Evolutionary conservation across 495 filamentous ascomycete genomes (phyloP), one percentile per base, ranked within the genome.

Genomic region (Trichoderma reesei): DNA sequence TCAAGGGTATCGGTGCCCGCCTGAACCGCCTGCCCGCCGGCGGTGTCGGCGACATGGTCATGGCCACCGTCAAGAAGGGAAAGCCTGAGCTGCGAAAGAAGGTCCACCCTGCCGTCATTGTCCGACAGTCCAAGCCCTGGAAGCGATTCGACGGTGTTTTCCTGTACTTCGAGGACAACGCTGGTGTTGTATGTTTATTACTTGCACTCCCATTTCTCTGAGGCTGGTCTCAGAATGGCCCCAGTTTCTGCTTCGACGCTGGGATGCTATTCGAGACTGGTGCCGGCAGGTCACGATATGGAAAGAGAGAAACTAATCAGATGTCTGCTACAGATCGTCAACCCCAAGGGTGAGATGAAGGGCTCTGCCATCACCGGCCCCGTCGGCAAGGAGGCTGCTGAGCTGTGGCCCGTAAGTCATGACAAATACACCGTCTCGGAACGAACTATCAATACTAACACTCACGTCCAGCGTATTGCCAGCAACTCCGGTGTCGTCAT

Each of bases 341-440:
- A 99, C 85, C 91, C 92, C 80, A 99, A 99, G 88, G 94, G 94
- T 82, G 94, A 99, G 84, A 99, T 99, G 94, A 99, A 99, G 87
- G 94, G 94, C 75, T 96, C 90, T 67, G 94, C 94, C 77, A 98
- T 99, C 75, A 99, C 94, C 69, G 94, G 94, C 65, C 95, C 95
- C 64, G 95, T 99, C 76, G 94, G 95, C 77, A 99, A 98, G 88
- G 94, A 98, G 81, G 95, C 94, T 77, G 94, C 94, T 78, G 94
- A 98, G 83, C 86, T 98, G 74, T 98, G 94, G 94, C 94, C 94
- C 78, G 90, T 93, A 83, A 79, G 88, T 81, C 65, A n/a, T 33
- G 10, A 9, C 20, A n/a, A 18, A 18, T 0, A 7, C 5, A 5
- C 26, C 4, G 13, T 16, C 33, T 34, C 3, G 38, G 18, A 36